phyloP scores from a whole-genome alignment of 2,329 filamentous ascomycete species.

The Nemania bipapillata region DNA sequence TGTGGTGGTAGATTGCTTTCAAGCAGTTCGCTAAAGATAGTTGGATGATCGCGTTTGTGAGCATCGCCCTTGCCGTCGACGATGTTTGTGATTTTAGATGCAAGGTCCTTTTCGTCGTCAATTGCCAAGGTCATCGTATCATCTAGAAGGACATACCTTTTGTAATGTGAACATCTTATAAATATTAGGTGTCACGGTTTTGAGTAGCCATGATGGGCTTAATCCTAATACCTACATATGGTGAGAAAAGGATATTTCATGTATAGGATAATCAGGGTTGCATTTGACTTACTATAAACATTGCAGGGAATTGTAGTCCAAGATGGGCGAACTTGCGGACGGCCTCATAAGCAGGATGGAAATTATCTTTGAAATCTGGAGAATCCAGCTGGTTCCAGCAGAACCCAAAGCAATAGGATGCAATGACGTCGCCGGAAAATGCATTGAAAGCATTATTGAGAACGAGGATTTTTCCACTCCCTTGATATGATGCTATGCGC shows the following conservation, averaged over 20 bases:
- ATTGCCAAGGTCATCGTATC: neutral
- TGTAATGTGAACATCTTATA: slow-evolving; percentile 25
- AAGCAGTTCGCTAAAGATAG: slow-evolving; percentile 24
- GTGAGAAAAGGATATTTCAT: neutral
- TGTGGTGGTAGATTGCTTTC: slow-evolving; percentile 18
- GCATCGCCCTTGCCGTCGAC: slow-evolving; percentile 7
- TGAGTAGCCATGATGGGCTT: slow-evolving; percentile 15
- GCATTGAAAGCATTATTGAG: slow-evolving; percentile 28
- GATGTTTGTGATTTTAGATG: slow-evolving; percentile 14
- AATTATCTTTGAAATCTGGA: slow-evolving; percentile 18
- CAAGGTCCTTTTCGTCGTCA: slow-evolving; percentile 15
- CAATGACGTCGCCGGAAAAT: slow-evolving; percentile 25
- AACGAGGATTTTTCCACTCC: neutral
- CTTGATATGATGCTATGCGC: slow-evolving; percentile 19
- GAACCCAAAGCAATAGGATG: slow-evolving; percentile 28
- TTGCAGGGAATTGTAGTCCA: slow-evolving; percentile 15
- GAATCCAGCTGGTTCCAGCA: slow-evolving; percentile 27
- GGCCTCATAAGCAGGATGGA: slow-evolving; percentile 22
- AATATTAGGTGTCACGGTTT: slow-evolving; percentile 19
- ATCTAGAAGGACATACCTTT: slow-evolving; percentile 5
- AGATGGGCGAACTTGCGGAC: slow-evolving; percentile 28
- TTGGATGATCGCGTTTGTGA: slow-evolving; percentile 17
- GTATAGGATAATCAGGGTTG: neutral
- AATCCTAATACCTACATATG: slow-evolving; percentile 13
- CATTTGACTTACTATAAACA: slow-evolving; percentile 15